phyloP scores from a whole-genome alignment of 257 asterid genomes.

The Plantago ovata region DNA sequence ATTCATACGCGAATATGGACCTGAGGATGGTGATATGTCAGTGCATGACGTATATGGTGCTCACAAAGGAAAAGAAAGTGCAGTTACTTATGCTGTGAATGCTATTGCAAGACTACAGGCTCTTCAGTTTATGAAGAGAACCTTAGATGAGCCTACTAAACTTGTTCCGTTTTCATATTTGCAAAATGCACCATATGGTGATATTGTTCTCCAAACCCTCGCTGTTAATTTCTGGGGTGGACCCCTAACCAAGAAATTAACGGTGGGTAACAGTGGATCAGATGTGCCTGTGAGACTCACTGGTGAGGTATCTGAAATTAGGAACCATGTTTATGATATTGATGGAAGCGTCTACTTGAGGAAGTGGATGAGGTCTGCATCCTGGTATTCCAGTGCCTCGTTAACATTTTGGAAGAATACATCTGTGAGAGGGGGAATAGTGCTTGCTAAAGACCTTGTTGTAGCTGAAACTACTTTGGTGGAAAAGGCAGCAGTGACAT shows the following conservation, averaged over 20 bases:
- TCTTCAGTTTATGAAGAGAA: conserved; percentile 65
- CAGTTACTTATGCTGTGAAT: conserved; percentile 50
- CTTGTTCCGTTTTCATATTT: conserved; percentile 73
- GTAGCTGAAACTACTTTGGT: conserved; percentile 66
- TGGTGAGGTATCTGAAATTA: conserved; percentile 43
- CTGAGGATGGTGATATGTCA: conserved; percentile 63
- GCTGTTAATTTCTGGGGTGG: conserved; percentile 96
- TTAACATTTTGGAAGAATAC: conserved; percentile 73
- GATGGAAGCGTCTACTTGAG: conserved; percentile 86
- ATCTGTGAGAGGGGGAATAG: conserved; percentile 48
- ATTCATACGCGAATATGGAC: conserved; percentile 74
- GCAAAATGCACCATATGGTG: conserved; percentile 75
- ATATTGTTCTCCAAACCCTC: conserved; percentile 72
- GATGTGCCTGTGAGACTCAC: conserved; percentile 25
- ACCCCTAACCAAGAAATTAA: conserved; percentile 44
- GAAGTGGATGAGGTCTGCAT: conserved; percentile 85
- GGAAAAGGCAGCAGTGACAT: conserved; percentile 69
- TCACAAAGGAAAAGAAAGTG: conserved; percentile 66
- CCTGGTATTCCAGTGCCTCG: conserved; percentile 77
- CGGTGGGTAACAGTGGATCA: conserved; percentile 24
- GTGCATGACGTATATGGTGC: conserved; percentile 63
- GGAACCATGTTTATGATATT: conserved; percentile 54
- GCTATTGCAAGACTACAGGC: conserved; percentile 86
- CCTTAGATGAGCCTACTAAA: conserved; percentile 81
- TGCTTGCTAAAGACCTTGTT: conserved; percentile 70